Evolutionary conservation across 306 rosid genomes (phyloP).

Genomic region (Oemleria cerasiformis): DNA sequence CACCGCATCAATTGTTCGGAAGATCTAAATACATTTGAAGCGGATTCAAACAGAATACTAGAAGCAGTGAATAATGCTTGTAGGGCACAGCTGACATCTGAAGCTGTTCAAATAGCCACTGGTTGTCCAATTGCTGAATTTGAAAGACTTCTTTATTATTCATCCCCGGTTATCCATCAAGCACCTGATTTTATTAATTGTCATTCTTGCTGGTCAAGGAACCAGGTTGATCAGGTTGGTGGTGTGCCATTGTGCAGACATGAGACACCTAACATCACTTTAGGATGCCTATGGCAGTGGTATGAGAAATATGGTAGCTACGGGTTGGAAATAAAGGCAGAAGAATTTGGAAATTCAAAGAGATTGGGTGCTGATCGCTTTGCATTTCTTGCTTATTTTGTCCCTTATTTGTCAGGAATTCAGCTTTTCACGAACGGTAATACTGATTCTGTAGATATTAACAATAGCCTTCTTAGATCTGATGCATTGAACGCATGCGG

Average conservation of each 20-base stretch:
- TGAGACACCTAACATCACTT: conserved; percentile 50
- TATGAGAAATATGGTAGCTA: conserved; percentile 80
- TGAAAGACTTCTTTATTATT: conserved; percentile 60
- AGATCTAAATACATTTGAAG: conserved; percentile 30
- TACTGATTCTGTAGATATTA: conserved; percentile 12
- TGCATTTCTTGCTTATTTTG: conserved; percentile 70
- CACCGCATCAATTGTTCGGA: conserved; percentile 19
- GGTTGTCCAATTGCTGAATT: conserved; percentile 70
- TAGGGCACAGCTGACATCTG: conserved; percentile 58
- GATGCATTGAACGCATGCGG: conserved; percentile 28
- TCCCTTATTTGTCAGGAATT: conserved; percentile 79
- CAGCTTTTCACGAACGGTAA: conserved; percentile 56
- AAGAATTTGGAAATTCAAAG: conserved; percentile 41
- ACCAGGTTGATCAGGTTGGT: conserved; percentile 34
- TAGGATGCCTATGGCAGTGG: conserved; percentile 80
- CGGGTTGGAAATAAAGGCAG: conserved; percentile 73
- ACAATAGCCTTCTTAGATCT: conserved; percentile 19
- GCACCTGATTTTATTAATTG: conserved; percentile 33
- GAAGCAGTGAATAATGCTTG: conserved; percentile 49
- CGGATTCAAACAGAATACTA: conserved; percentile 38
- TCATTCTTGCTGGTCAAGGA: conserved; percentile 38
- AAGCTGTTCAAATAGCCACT: conserved; percentile 46
- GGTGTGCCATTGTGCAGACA: conserved; percentile 49
- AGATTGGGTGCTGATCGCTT: conserved; percentile 36
- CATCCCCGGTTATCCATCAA: conserved; percentile 57